These are phyloP conservation scores for Corinectria fuckeliana DNA, from an alignment of 2,329 filamentous ascomycete genomes.

Conservation along the genomic window DNA sequence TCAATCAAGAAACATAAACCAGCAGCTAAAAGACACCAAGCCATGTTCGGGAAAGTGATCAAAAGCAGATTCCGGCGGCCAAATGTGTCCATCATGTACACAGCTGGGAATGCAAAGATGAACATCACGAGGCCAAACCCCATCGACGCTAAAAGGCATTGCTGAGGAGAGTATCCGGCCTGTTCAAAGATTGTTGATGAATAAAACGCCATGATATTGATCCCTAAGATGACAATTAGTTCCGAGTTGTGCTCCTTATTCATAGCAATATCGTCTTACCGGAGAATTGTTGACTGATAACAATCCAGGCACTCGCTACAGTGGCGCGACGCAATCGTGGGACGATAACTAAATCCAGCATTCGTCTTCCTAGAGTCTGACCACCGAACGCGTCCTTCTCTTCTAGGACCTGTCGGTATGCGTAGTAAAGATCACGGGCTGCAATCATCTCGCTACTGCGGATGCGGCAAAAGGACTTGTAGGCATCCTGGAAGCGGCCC, in stretches of 20 bases:
- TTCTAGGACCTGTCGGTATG: constrained; percentile 43
- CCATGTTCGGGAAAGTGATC: constrained; percentile 42
- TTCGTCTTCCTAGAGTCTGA: constrained; percentile 43
- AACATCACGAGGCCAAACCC: constrained; percentile 62
- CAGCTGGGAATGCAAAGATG: constrained; percentile 58
- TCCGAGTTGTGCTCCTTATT: not conserved
- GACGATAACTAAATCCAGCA: constrained; percentile 56
- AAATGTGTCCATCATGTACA: constrained; percentile 61
- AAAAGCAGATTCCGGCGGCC: constrained; percentile 55
- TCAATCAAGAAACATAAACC: constrained; percentile 58
- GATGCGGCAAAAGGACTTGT: constrained; percentile 59
- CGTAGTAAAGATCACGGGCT: constrained; percentile 65
- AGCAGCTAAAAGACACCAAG: constrained; percentile 38
- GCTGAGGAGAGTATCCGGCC: constrained; percentile 49
- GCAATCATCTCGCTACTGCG: constrained; percentile 65
- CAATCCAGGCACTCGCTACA: constrained; percentile 39
- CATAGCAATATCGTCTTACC: constrained; percentile 15
- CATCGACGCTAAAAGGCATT: constrained; percentile 55
- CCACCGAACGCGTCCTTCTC: constrained; percentile 44
- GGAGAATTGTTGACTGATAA: constrained; percentile 43
- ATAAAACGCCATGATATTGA: constrained; percentile 55
- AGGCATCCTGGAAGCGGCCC: constrained; percentile 59
- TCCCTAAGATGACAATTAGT: not conserved
- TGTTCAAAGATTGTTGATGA: constrained; percentile 56
- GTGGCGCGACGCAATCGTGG: constrained; percentile 54